These are phyloP conservation scores for Vishniacozyma victoriae DNA, from an alignment of 768 basidiomycete genomes.

Conservation along the genomic window DNA sequence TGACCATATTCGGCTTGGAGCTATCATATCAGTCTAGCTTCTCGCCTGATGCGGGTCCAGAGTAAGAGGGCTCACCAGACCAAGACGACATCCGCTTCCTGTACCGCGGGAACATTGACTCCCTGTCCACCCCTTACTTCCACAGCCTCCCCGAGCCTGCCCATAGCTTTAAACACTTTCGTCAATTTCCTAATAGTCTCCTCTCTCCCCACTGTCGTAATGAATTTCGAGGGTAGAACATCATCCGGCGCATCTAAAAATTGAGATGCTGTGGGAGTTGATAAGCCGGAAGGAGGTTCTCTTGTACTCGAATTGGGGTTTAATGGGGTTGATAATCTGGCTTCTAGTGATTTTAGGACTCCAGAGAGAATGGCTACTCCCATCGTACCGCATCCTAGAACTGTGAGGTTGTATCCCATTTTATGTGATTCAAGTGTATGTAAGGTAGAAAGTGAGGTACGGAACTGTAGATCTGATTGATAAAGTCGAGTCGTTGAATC, in stretches of 20 bases:
- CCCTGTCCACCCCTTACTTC: constrained; percentile 57
- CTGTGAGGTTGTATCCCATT: constrained; percentile 91
- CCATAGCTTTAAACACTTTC: constrained; percentile 57
- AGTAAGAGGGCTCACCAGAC: constrained; percentile 61
- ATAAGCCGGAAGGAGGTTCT: constrained; percentile 55
- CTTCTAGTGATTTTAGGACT: constrained; percentile 72
- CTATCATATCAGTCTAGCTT: constrained; percentile 48
- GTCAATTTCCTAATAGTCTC: constrained; percentile 67
- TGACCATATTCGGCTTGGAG: constrained; percentile 88
- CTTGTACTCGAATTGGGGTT: neutral
- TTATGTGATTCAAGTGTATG: constrained; percentile 3
- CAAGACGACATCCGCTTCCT: constrained; percentile 73
- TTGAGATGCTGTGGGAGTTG: constrained; percentile 56
- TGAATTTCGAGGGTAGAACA: constrained; percentile 69
- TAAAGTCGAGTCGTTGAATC: no score
- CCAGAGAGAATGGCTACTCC: constrained; percentile 92
- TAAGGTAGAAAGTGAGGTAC: no score
- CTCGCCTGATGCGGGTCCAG: neutral
- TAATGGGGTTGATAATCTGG: constrained; percentile 5
- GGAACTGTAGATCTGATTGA: no score
- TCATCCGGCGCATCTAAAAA: constrained; percentile 52
- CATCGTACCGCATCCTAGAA: constrained; percentile 95
- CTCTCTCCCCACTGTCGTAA: constrained; percentile 77
- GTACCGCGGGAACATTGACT: constrained; percentile 66
- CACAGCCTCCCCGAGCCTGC: constrained; percentile 60